Conservation (phyloP, 2,329 filamentous ascomycete genomes). For the Ceratocystis huliohia region DNA sequence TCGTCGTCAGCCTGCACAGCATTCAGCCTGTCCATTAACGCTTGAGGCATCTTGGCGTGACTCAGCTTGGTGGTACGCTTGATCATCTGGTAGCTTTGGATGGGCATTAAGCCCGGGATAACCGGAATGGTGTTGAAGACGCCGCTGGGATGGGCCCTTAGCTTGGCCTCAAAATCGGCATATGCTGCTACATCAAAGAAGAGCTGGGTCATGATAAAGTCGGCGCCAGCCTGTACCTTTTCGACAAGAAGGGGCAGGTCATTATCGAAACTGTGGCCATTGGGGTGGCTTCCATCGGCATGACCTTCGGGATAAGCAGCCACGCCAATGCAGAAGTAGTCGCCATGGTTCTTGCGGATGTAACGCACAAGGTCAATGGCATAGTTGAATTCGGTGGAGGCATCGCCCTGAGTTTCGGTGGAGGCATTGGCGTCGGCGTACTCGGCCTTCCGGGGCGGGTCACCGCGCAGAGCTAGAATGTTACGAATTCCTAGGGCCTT, state of each 20-base stretch:
- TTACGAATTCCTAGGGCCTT: conserved; percentile 86
- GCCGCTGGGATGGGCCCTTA: conserved; percentile 72
- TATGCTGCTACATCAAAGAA: conserved; percentile 88
- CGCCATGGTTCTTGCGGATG: conserved; percentile 71
- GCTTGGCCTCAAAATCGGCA: conserved; percentile 58
- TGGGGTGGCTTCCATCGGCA: conserved; percentile 74
- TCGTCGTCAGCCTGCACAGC: conserved; percentile 68
- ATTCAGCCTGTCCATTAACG: conserved; percentile 57
- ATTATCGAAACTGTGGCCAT: conserved; percentile 54
- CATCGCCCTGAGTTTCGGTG: conserved; percentile 45
- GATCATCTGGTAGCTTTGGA: conserved; percentile 94
- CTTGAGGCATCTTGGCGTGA: conserved; percentile 66
- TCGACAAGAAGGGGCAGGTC: conserved; percentile 83
- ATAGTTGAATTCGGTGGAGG: conserved; percentile 69
- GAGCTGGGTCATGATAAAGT: conserved; percentile 97
- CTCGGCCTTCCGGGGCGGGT: conserved; percentile 79
- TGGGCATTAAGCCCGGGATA: conserved; percentile 90
- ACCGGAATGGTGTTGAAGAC: conserved; percentile 78
- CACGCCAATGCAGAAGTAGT: conserved; percentile 94
- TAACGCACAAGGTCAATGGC: conserved; percentile 82
- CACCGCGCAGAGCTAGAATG: conserved; percentile 80
- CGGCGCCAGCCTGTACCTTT: conserved; percentile 80
- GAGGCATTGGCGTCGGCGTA: conserved; percentile 58
- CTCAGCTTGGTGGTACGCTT: conserved; percentile 88
- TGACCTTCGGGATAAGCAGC: conserved; percentile 94